These are phyloP conservation scores for Lachnum nothofagi DNA, from an alignment of 2,329 filamentous ascomycete genomes.

Conservation along the genomic window DNA sequence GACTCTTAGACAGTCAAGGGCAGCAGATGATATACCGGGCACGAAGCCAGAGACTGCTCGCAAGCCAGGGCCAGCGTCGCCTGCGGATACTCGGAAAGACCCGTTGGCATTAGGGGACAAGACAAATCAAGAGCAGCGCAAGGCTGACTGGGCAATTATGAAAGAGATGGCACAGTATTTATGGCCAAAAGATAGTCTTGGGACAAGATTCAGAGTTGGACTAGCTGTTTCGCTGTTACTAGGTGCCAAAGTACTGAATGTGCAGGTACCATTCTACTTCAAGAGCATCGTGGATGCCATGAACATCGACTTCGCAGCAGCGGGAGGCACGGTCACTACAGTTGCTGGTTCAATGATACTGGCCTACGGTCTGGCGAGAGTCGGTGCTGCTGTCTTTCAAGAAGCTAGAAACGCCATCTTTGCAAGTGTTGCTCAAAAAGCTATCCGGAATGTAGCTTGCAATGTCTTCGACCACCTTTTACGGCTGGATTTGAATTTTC, in stretches of 20 bases:
- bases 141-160: slow-evolving; percentile 97
- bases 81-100: slow-evolving; percentile 38
- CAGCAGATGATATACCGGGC: slow-evolving; percentile 20
- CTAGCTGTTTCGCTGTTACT: slow-evolving; percentile 79
- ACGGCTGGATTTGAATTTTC: slow-evolving; percentile 85
- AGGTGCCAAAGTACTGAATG: slow-evolving; percentile 90
- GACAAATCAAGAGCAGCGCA: slow-evolving; percentile 80
- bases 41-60: slow-evolving; percentile 24
- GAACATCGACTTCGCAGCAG: slow-evolving; percentile 85
- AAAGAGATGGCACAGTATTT: slow-evolving; percentile 95
- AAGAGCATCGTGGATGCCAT: slow-evolving; percentile 96
- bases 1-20: slow-evolving; percentile 18
- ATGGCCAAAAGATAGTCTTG: slow-evolving; percentile 85
- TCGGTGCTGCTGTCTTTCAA: slow-evolving; percentile 85
- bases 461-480: slow-evolving; percentile 91
- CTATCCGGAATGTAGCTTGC: slow-evolving; percentile 82
- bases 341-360: slow-evolving; percentile 90
- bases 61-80: slow-evolving; percentile 17
- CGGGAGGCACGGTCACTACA: slow-evolving; percentile 83
- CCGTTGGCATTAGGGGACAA: slow-evolving; percentile 61
- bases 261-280: slow-evolving; percentile 98
- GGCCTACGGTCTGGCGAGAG: slow-evolving; percentile 82
- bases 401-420: slow-evolving; percentile 95
- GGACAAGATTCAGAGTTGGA: slow-evolving; percentile 78
- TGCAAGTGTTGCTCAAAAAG: slow-evolving; percentile 93